Evolutionary conservation across 345 rosid genomes (phyloP).

Genomic region (Dipteronia dyeriana): DNA sequence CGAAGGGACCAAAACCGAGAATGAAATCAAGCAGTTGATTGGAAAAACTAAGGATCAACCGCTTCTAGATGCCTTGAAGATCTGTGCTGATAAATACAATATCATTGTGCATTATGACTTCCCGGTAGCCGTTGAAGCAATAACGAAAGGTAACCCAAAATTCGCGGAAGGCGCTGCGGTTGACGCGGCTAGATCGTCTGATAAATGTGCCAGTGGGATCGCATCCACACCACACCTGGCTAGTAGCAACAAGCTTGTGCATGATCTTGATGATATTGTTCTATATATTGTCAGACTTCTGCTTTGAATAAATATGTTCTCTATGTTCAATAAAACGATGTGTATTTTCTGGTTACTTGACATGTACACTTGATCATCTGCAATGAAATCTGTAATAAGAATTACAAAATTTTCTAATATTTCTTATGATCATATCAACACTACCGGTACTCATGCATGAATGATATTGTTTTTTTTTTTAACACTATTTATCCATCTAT

Average conservation of each 20-base stretch:
- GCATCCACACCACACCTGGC: slow-evolving; percentile 14
- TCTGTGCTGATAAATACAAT: background rate
- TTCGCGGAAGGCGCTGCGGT: slow-evolving; percentile 9
- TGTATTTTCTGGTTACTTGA: background rate
- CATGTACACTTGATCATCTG: background rate
- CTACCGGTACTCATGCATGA: no score
- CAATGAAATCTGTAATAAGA: background rate
- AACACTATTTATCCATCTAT: no score
- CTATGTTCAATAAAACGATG: no score
- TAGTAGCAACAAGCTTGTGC: background rate
- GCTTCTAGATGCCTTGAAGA: background rate
- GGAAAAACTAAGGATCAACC: background rate
- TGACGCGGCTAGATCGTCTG: slow-evolving; percentile 7
- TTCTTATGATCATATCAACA: no score
- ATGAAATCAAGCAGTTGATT: background rate
- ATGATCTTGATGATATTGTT: background rate
- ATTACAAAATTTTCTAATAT: no score
- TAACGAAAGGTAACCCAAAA: slow-evolving; percentile 16
- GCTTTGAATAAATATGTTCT: background rate
- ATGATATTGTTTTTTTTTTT: no score
- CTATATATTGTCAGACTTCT: slow-evolving; percentile 6
- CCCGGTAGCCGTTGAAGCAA: slow-evolving; percentile 13
- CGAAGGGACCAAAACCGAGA: background rate
- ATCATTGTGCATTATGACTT: slow-evolving; percentile 3
- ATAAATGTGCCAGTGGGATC: background rate